Percentiles rank a stretch among this genome's conserved stretches.
These are phyloP conservation scores for Euphorbia lathyris DNA, from an alignment of 345 rosid genomes.

Conservation along the genomic window DNA sequence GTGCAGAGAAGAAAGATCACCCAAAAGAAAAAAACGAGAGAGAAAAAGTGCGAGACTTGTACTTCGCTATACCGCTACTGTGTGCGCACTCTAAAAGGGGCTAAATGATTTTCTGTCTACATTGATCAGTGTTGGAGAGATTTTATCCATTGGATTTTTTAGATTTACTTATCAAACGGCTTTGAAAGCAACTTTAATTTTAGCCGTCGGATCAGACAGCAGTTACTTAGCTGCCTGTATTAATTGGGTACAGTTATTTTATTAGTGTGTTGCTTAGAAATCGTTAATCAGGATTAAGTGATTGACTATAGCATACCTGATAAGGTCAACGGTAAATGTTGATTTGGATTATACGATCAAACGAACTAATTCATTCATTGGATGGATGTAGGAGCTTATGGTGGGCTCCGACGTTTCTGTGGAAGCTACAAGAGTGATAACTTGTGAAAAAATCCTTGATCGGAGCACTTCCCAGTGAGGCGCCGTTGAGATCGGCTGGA, in stretches of 20 bases:
- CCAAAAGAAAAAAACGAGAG: background rate
- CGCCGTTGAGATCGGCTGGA: no score
- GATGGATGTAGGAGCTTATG: no score
- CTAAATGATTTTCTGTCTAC: background rate
- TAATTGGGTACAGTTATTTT: no score
- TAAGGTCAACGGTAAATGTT: background rate
- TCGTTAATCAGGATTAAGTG: no score
- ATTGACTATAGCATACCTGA: no score
- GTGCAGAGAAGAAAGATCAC: background rate
- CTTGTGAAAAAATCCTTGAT: no score
- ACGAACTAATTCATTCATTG: no score
- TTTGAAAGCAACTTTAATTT: background rate
- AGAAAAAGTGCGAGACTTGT: background rate
- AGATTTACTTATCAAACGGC: constrained; percentile 11
- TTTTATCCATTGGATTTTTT: constrained; percentile 15
- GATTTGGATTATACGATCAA: no score
- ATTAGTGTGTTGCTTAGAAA: no score
- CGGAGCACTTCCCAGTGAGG: no score
- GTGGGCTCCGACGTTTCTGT: no score
- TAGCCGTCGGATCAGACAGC: constrained; percentile 13
- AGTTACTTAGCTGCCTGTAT: background rate
- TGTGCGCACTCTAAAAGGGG: background rate
- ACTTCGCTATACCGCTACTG: background rate
- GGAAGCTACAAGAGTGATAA: no score
- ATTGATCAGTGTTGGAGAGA: background rate